These are phyloP conservation scores for Cardamine resedifolia DNA, from an alignment of 345 rosid species.

Conservation along the genomic window DNA sequence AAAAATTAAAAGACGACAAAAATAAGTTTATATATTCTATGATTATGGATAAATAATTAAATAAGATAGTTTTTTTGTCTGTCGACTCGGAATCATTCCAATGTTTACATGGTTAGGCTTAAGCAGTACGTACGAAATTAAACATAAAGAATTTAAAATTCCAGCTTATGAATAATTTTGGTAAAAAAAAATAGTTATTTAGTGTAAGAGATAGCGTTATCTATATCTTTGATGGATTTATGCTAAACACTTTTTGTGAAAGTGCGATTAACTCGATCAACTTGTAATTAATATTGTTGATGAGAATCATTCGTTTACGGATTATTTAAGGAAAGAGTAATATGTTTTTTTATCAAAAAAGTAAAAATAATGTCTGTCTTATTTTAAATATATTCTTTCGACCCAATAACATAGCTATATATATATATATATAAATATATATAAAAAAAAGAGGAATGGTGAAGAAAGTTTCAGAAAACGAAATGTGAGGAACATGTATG, in stretches of 20 bases:
- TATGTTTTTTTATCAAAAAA: not conserved
- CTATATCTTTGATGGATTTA: conserved; percentile 4
- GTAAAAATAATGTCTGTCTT: not conserved
- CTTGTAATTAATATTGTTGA: conserved; percentile 21
- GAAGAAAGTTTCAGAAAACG: conserved; percentile 24
- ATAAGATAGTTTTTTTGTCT: not conserved
- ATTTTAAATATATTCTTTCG: conserved; percentile 10
- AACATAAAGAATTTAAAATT: not conserved
- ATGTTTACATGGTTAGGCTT: not conserved
- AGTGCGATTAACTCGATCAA: conserved; percentile 12
- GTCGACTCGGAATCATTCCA: not conserved
- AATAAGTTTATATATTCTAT: not conserved
- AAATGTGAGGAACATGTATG: conserved; percentile 18
- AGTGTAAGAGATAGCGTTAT: conserved; percentile 14
- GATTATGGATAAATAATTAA: not conserved
- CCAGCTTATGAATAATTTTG: not conserved
- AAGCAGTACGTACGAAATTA: not conserved
- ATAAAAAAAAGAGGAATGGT: not conserved
- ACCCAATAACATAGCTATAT: not conserved
- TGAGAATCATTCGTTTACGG: conserved; percentile 13
- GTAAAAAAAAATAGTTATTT: not conserved
- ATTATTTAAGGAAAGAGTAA: not conserved
- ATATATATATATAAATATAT: not conserved
- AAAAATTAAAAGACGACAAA: not conserved
- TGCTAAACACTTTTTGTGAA: not conserved